Conservation (phyloP, 345 rosid species). For the Gossypium bickii region DNA sequence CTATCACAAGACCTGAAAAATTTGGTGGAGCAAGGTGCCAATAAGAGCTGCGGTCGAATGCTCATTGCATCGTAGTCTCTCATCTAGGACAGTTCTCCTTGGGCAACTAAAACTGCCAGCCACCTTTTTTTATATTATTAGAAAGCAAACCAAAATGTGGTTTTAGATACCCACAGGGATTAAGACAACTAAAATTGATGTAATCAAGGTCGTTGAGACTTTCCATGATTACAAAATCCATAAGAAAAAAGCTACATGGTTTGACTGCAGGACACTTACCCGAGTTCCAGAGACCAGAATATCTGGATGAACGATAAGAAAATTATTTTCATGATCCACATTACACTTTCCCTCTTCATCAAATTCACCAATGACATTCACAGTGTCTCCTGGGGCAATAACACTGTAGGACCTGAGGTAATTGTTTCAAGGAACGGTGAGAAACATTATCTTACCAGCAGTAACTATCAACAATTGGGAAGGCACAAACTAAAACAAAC, state of each 20-base stretch:
- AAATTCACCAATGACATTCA: constrained; percentile 81
- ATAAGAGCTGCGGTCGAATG: constrained; percentile 70
- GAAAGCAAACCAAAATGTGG: neutral
- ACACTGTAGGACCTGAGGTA: constrained; percentile 66
- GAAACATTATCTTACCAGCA: constrained; percentile 13
- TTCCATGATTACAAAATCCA: neutral
- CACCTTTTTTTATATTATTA: constrained; percentile 45
- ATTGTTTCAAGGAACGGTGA: constrained; percentile 18
- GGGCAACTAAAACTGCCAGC: constrained; percentile 84
- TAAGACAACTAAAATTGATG: neutral
- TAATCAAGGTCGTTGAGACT: neutral
- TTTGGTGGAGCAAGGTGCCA: constrained; percentile 92
- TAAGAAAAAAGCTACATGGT: neutral
- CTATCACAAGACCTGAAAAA: constrained; percentile 68
- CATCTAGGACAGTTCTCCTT: constrained; percentile 84
- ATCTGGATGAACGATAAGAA: constrained; percentile 83
- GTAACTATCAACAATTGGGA: neutral
- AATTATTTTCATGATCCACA: constrained; percentile 55
- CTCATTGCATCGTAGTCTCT: constrained; percentile 76
- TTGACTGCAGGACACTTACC: constrained; percentile 36
- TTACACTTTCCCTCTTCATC: constrained; percentile 72
- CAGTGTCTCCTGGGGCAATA: constrained; percentile 90
- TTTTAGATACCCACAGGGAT: neutral
- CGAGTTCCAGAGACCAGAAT: constrained; percentile 87
- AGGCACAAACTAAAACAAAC: neutral